A percentile compares a stretch with the other conserved stretches of the same genome.
Conservation (phyloP, 768 basidiomycete genomes). For the Leccinum olivaceopallidum region DNA sequence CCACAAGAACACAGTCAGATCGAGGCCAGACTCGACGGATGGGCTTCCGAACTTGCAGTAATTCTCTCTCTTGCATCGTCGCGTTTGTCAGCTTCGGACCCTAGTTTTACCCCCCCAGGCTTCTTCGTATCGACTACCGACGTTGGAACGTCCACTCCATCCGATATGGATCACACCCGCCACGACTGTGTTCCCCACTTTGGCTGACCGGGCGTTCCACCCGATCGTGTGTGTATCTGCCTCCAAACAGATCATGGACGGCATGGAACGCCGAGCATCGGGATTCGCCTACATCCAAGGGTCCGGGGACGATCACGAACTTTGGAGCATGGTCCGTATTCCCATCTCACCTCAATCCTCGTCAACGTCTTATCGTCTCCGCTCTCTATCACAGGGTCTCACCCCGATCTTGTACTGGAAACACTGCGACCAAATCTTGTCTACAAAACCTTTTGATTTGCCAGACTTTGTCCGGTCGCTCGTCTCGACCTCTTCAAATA, state of each 20-base stretch:
- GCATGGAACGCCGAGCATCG: slow-evolving; percentile 56
- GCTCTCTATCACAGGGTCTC: slow-evolving; percentile 53
- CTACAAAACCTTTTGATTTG: slow-evolving; percentile 48
- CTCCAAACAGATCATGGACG: slow-evolving; percentile 65
- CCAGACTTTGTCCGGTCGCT: slow-evolving; percentile 31
- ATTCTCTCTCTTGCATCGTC: neutral
- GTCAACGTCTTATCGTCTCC: neutral
- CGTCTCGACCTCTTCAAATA: slow-evolving; percentile 2
- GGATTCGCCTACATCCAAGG: slow-evolving; percentile 92
- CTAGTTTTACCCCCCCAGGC: slow-evolving; percentile 38
- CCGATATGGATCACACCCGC: slow-evolving; percentile 89
- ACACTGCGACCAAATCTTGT: slow-evolving; percentile 50
- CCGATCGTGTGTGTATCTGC: slow-evolving; percentile 88
- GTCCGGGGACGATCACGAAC: slow-evolving; percentile 92
- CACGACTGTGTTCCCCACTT: slow-evolving; percentile 49
- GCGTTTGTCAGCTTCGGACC: neutral
- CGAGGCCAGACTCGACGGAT: slow-evolving; percentile 56
- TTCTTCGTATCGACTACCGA: slow-evolving; percentile 71
- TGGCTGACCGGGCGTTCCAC: slow-evolving; percentile 39
- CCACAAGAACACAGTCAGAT: slow-evolving; percentile 83
- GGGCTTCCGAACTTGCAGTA: slow-evolving; percentile 72
- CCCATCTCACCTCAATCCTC: neutral
- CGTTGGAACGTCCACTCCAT: slow-evolving; percentile 63
- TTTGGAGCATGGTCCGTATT: slow-evolving; percentile 72
- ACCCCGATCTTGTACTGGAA: slow-evolving; percentile 75